These are phyloP conservation scores for Globisporangium orthogonon DNA, from an alignment of 352 stramenopile species.

Conservation along the genomic window DNA sequence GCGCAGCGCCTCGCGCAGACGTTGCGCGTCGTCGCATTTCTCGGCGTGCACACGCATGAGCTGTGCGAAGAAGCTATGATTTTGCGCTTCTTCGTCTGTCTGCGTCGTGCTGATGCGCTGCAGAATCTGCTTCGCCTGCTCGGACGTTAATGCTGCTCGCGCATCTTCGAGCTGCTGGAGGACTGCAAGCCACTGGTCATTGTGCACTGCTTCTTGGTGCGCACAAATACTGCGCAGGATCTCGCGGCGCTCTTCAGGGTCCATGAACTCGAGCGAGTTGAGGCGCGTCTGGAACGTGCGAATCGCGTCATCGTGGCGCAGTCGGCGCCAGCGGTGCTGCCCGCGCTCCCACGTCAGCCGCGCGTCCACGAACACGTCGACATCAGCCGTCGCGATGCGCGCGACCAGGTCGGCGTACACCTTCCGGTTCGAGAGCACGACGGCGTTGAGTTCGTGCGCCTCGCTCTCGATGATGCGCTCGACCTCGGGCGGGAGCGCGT, in stretches of 20 bases:
- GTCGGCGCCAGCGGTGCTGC: constrained; percentile 53
- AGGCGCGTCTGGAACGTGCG: constrained; percentile 49
- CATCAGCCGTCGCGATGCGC: constrained; percentile 55
- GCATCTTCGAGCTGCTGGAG: constrained; percentile 42
- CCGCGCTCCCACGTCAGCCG: constrained; percentile 64
- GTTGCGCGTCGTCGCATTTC: constrained; percentile 26
- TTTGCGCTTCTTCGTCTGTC: constrained; percentile 60
- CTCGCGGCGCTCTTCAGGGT: constrained; percentile 51
- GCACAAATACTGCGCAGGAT: constrained; percentile 48
- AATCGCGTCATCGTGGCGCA: constrained; percentile 78
- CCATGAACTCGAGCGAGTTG: constrained; percentile 53
- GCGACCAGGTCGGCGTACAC: constrained; percentile 70
- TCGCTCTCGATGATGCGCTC: constrained; percentile 72
- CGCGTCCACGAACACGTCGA: constrained; percentile 48
- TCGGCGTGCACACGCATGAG: constrained; percentile 34
- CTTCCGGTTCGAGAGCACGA: constrained; percentile 76
- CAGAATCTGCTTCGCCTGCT: constrained; percentile 31
- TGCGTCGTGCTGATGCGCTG: constrained; percentile 40
- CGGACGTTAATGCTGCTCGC: constrained; percentile 34
- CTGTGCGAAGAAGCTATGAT: constrained; percentile 45
- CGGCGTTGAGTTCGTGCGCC: constrained; percentile 70
- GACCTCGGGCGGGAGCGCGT: constrained; percentile 55
- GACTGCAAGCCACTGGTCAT: constrained; percentile 32
- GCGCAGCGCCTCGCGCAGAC: constrained; percentile 38
- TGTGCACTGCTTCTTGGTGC: constrained; percentile 49